A percentile compares a stretch with the other conserved stretches of the same genome.
Evolutionary conservation across 2,329 filamentous ascomycete genomes (phyloP).

Genomic region (Talaromyces sp.): DNA sequence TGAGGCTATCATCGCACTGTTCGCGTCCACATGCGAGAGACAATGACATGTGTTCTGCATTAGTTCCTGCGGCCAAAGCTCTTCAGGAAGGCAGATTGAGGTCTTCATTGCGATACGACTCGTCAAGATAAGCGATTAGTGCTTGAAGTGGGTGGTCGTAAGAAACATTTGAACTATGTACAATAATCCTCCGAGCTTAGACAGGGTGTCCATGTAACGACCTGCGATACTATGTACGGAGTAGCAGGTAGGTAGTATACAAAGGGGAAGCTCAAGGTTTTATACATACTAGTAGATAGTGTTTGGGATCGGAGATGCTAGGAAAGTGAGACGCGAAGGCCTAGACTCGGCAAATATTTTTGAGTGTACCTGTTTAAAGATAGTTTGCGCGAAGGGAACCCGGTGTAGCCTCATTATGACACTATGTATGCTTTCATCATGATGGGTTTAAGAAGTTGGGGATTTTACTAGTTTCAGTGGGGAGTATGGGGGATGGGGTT

Average conservation of each 20-base stretch:
- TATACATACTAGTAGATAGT: too few species aligned
- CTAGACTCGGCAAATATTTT: constrained; percentile 9
- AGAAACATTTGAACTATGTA: background rate
- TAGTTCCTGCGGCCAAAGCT: constrained; percentile 20
- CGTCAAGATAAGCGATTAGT: constrained; percentile 27
- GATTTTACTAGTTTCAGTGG: too few species aligned
- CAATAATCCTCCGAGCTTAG: background rate
- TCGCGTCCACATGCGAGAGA: constrained; percentile 26
- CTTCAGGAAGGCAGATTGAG: constrained; percentile 4
- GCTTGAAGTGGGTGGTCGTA: constrained; percentile 1
- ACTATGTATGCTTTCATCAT: constrained; percentile 21
- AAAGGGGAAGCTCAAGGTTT: too few species aligned
- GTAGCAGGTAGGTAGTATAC: too few species aligned
- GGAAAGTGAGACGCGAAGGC: background rate
- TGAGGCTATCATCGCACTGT: constrained; percentile 16
- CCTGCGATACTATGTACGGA: background rate
- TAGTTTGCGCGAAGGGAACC: constrained; percentile 4
- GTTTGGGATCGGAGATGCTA: constrained; percentile 1
- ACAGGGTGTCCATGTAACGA: background rate
- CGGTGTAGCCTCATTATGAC: constrained; percentile 22
- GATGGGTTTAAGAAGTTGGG: background rate
- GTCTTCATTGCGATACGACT: constrained; percentile 20
- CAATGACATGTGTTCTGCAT: constrained; percentile 23
- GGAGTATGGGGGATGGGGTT: too few species aligned
- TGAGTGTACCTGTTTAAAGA: background rate